A percentile compares a stretch with the other conserved stretches of the same genome.
Conservation (phyloP, 2,329 filamentous ascomycete species). For the Aspergillus udagawae region DNA sequence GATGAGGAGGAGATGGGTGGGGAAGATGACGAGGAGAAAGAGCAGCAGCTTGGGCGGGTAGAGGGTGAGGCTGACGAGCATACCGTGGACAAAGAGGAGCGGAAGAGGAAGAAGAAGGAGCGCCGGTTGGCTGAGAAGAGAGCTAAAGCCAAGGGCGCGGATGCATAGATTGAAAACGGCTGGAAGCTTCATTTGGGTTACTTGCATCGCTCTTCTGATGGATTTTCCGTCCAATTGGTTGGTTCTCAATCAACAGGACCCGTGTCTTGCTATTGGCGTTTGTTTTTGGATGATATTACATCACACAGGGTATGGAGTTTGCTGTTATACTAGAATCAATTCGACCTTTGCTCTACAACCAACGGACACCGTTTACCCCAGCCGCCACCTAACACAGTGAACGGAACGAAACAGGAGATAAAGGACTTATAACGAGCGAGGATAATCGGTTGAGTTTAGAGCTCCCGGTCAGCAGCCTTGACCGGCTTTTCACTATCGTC, state of each 20-base stretch:
- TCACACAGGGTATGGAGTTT: not conserved
- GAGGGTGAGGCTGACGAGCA: conserved; percentile 23
- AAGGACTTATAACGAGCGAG: not conserved
- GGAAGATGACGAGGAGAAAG: conserved; percentile 38
- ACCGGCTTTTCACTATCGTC: conserved; percentile 57
- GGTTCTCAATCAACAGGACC: conserved; percentile 7
- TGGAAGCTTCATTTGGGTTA: not conserved
- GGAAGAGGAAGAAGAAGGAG: conserved; percentile 55
- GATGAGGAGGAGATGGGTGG: conserved; percentile 33
- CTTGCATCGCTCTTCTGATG: conserved; percentile 11
- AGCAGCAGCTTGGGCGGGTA: conserved; percentile 32
- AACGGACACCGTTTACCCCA: conserved; percentile 3
- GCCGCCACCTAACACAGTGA: conserved; percentile 9
- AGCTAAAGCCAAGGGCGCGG: conserved; percentile 32
- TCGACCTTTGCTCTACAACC: not conserved
- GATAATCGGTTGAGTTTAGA: conserved; percentile 46
- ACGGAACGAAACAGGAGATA: conserved; percentile 4
- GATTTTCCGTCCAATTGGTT: conserved; percentile 5
- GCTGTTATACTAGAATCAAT: not conserved
- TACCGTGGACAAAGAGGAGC: conserved; percentile 48
- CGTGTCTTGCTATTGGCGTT: conserved; percentile 15
- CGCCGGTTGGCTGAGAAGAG: conserved; percentile 44
- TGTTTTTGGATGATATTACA: conserved; percentile 4
- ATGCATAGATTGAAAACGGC: conserved; percentile 13
- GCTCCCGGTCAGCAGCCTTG: conserved; percentile 71